phyloP scores from a whole-genome alignment of 371 early-diverging fungal species.

The Dinochytrium kinnereticum region DNA sequence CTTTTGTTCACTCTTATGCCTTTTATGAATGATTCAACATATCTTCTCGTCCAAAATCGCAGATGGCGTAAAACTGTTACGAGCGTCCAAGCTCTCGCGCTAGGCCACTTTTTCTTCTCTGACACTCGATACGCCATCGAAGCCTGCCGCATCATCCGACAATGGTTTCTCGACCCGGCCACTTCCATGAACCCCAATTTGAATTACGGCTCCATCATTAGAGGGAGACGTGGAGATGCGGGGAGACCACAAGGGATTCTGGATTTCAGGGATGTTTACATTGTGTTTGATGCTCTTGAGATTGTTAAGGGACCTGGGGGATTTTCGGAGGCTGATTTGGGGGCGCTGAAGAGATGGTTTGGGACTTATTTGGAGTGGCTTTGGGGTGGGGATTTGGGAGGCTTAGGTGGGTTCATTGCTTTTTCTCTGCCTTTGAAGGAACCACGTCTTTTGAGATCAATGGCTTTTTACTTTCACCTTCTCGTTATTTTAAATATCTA shows the following conservation, averaged over 20 bases:
- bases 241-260: background rate
- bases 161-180: conserved; percentile 15
- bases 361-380: conserved; percentile 9
- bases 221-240: background rate
- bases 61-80: background rate
- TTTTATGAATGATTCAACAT: background rate
- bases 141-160: conserved; percentile 1
- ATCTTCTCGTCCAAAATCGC: no score
- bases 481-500: no score
- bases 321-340: background rate
- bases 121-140: conserved; percentile 1
- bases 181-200: conserved; percentile 11
- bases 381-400: background rate
- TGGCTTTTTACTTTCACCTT: no score
- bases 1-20: background rate
- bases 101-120: conserved; percentile 1
- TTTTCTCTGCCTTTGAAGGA: no score
- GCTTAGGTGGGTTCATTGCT: background rate
- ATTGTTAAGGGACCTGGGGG: background rate
- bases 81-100: conserved; percentile 3
- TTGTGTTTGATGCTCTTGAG: conserved; percentile 2
- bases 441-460: no score
- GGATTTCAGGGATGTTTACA: background rate
- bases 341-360: conserved; percentile 3
- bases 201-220: background rate